Percentiles rank a stretch among this genome's conserved stretches.
These are phyloP conservation scores for Tolypocladium endophyticum DNA, from an alignment of 2,329 filamentous ascomycete genomes.

Conservation along the genomic window DNA sequence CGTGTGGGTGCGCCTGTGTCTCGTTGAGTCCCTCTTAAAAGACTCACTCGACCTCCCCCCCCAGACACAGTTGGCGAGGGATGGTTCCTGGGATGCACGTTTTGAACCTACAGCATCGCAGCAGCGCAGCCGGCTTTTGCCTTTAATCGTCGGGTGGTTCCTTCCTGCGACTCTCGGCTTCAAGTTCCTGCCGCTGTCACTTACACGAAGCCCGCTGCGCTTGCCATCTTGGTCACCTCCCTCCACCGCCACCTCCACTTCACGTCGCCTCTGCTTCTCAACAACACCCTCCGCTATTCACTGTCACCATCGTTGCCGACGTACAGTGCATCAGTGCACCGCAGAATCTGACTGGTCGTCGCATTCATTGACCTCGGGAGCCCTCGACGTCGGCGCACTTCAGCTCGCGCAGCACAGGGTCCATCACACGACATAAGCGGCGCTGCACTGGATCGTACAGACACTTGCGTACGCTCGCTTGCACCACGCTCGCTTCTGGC, in stretches of 20 bases:
- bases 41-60: constrained; percentile 1
- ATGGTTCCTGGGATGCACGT: constrained; percentile 1
- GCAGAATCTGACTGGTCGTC: neutral
- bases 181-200: neutral
- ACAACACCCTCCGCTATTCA: neutral
- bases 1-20: neutral
- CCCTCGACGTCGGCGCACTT: neutral
- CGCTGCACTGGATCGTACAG: neutral
- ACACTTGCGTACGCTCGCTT: neutral
- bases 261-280: neutral
- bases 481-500: constrained; percentile 1
- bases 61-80: neutral
- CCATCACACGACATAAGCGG: neutral
- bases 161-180: neutral
- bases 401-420: neutral
- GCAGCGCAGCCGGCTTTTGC: neutral
- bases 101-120: neutral
- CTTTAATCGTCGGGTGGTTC: neutral
- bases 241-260: neutral
- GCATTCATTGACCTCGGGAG: neutral
- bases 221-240: neutral
- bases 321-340: neutral
- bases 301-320: neutral
- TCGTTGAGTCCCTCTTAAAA: neutral
- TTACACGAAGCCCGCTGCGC: neutral